Conservation (phyloP, 2,329 filamentous ascomycete species). For the Paramyrothecium sp. region DNA sequence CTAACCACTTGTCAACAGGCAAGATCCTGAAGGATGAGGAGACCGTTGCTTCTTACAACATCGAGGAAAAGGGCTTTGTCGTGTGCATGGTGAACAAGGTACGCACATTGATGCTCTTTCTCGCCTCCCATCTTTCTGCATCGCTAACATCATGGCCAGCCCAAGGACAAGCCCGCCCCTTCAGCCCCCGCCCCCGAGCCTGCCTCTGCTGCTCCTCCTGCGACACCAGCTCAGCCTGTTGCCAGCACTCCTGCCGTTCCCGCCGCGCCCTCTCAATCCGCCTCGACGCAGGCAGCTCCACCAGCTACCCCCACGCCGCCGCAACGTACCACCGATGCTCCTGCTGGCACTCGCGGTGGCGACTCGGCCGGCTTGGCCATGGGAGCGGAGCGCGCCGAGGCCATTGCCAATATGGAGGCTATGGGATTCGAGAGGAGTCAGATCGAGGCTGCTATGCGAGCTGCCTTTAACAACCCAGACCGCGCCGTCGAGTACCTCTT, state of each 20-base stretch:
- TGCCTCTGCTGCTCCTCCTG: slow-evolving; percentile 56
- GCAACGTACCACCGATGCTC: slow-evolving; percentile 36
- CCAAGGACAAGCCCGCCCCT: slow-evolving; percentile 61
- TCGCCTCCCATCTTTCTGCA: neutral
- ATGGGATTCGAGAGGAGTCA: slow-evolving; percentile 92
- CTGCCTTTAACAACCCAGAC: slow-evolving; percentile 95
- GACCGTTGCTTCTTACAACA: slow-evolving; percentile 94
- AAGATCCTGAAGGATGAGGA: slow-evolving; percentile 99
- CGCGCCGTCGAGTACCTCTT: slow-evolving; percentile 95
- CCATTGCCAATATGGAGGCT: slow-evolving; percentile 89
- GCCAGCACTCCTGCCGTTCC: slow-evolving; percentile 62
- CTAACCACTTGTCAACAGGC: slow-evolving; percentile 52
- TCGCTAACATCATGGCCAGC: slow-evolving; percentile 20
- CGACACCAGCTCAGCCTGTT: slow-evolving; percentile 54
- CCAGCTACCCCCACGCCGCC: slow-evolving; percentile 53
- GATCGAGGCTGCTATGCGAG: slow-evolving; percentile 92
- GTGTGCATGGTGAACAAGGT: slow-evolving; percentile 99
- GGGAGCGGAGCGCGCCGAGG: slow-evolving; percentile 77
- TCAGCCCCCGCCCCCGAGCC: slow-evolving; percentile 53
- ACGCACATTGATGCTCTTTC: slow-evolving; percentile 22
- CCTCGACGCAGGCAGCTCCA: slow-evolving; percentile 47
- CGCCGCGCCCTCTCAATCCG: slow-evolving; percentile 33
- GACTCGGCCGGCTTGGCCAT: slow-evolving; percentile 78
- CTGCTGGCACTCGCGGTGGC: slow-evolving; percentile 43
- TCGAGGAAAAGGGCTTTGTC: slow-evolving; percentile 99